Conservation (phyloP, 2,329 filamentous ascomycete genomes). For the Sporothrix brunneoviolacea region DNA sequence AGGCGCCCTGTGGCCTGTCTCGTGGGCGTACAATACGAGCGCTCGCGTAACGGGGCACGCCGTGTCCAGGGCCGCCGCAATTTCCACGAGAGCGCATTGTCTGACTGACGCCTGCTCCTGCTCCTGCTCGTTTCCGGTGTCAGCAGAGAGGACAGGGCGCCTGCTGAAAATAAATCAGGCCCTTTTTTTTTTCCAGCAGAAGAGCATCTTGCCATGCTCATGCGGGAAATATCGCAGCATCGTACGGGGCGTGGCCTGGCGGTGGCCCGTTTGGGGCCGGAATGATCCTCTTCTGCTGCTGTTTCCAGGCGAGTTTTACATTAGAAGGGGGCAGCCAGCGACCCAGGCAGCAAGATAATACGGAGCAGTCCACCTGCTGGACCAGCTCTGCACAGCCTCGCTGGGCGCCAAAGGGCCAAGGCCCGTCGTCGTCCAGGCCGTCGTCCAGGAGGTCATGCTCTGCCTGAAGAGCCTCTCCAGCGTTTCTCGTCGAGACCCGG, state of each 20-base stretch:
- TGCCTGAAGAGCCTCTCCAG: too few species aligned
- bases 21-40: too few species aligned
- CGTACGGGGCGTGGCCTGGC: neutral
- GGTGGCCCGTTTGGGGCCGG: slow-evolving; percentile 5
- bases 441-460: too few species aligned
- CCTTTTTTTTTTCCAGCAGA: too few species aligned
- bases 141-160: neutral
- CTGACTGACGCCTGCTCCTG: neutral
- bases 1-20: neutral
- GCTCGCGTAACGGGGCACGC: too few species aligned
- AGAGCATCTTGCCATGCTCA: too few species aligned
- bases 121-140: neutral
- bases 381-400: slow-evolving; percentile 17
- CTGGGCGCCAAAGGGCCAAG: neutral
- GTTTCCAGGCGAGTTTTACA: slow-evolving; percentile 2
- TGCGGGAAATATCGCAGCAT: too few species aligned
- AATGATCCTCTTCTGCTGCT: neutral
- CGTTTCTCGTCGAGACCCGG: neutral
- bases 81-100: too few species aligned
- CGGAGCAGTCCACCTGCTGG: too few species aligned
- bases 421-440: too few species aligned
- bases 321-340: neutral
- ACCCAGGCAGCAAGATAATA: too few species aligned
- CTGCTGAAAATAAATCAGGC: neutral
- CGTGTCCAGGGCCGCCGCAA: too few species aligned